Conservation (phyloP, 805 yeast genomes). For the Metschnikowia borealis region DNA sequence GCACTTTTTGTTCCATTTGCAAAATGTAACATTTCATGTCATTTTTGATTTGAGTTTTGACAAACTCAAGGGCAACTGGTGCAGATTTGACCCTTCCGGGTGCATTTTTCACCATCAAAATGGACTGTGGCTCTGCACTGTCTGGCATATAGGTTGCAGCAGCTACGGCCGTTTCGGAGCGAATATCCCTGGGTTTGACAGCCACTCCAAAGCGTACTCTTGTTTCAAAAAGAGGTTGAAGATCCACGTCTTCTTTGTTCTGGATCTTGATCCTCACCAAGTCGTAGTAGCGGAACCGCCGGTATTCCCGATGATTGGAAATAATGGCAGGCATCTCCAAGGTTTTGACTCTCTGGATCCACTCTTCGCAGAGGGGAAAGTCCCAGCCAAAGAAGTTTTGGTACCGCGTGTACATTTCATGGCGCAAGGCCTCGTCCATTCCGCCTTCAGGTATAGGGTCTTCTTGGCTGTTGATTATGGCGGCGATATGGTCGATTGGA, state of each 20-base stretch:
- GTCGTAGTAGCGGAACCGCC: slow-evolving; percentile 14
- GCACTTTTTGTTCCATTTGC: not conserved
- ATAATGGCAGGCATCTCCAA: slow-evolving; percentile 3
- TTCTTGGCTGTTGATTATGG: not conserved
- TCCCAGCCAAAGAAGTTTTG: slow-evolving; percentile 1
- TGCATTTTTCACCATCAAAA: not conserved
- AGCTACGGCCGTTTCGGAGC: not conserved
- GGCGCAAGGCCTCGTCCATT: not conserved
- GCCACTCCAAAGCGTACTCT: not conserved
- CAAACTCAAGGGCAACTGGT: not conserved
- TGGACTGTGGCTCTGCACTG: not conserved
- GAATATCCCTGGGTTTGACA: not conserved
- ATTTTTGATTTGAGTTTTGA: not conserved
- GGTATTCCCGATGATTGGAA: slow-evolving; percentile 8
- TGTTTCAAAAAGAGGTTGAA: not conserved
- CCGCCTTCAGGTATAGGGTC: not conserved
- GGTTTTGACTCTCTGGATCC: not conserved
- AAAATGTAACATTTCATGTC: not conserved
- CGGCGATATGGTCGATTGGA: not conserved
- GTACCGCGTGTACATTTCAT: slow-evolving; percentile 1
- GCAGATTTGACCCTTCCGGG: not conserved
- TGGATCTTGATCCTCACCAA: slow-evolving; percentile 6
- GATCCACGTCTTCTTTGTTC: not conserved
- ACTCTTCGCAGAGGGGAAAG: slow-evolving; percentile 1
- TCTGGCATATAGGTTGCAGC: not conserved